These are phyloP conservation scores for Pythium folliculosum DNA, from an alignment of 352 stramenopile species.

Conservation along the genomic window DNA sequence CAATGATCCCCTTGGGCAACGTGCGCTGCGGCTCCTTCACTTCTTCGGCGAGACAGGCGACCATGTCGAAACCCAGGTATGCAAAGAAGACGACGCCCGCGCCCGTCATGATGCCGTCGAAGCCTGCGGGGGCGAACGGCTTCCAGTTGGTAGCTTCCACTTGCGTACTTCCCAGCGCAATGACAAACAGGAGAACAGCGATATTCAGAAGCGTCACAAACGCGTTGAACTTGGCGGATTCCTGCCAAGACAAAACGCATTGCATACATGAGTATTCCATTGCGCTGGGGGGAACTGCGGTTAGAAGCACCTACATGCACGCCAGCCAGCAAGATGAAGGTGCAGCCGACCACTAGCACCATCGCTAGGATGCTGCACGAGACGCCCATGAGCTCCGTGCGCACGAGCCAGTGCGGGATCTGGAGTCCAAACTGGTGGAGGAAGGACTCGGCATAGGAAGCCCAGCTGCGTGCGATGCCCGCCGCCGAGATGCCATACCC, in stretches of 20 bases:
- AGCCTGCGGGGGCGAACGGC: conserved; percentile 84
- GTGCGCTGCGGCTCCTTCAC: conserved; percentile 89
- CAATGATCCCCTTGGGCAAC: conserved; percentile 92
- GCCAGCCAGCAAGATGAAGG: conserved; percentile 81
- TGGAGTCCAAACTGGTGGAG: conserved; percentile 69
- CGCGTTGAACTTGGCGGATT: conserved; percentile 92
- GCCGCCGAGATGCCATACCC: conserved; percentile 92
- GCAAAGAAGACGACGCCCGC: conserved; percentile 92
- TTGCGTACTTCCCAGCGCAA: conserved; percentile 76
- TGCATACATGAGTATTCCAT: background rate
- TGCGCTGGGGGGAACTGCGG: background rate
- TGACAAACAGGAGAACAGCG: conserved; percentile 89
- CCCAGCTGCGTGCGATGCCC: conserved; percentile 91
- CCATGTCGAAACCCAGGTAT: conserved; percentile 94
- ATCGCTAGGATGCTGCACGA: conserved; percentile 80
- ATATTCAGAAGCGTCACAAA: conserved; percentile 91
- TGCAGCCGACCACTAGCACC: conserved; percentile 82
- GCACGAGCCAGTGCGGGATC: conserved; percentile 69
- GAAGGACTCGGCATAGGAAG: conserved; percentile 84
- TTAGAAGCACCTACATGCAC: conserved; percentile 52
- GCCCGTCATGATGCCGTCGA: conserved; percentile 87
- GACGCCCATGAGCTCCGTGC: conserved; percentile 48
- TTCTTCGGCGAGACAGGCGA: conserved; percentile 91
- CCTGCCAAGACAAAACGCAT: conserved; percentile 36
- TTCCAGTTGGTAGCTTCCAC: conserved; percentile 78